Base-by-base conservation (phyloP, 2,329 filamentous ascomycete genomes). In the Diplodia seriata region DNA sequence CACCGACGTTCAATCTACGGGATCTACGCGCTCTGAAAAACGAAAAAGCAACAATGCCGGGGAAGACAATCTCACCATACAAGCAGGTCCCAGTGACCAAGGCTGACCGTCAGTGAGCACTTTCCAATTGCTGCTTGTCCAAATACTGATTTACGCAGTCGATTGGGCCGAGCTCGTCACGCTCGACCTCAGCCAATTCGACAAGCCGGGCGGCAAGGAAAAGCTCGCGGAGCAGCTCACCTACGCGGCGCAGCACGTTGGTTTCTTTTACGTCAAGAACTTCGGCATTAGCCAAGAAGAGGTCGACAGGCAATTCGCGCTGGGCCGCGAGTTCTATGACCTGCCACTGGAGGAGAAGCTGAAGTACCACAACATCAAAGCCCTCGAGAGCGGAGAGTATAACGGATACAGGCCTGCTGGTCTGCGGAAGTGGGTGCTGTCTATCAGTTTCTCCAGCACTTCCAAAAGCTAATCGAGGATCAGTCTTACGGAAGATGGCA, bases 241-340 rank as follows among this genome's bases (percentile, higher is more conserved):
- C 23, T 83, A 87, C 64, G 86, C 86, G 2, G 83, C 86, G 70
- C 74, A 80, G 66, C 75, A 81, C 71, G 76, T 81, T 70, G 85
- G 87, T 2, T 87, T 89, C 78, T 90, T 89, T 77, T 89, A 89
- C 69, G 84, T 89, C 23, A 85, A 84, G 68, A 88, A 77, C 76
- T 89, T 86, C 69, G 87, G 86, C 38, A 80, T 90, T n/a, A 79
- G 77, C 0, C 86, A 89, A 73, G 86, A 88, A 56, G 80, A 87
- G 73, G 82, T 90, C 1, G 84, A 89, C 70, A 79, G 81, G 6
- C 87, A 90, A 70, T 90, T 89, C 70, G 85, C 87, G 14, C 82
- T 90, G 2, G 87, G 84, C 1, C 85, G 86, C 68, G 80, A 85
- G 43, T 83, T 90, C 70, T 89, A 89, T 72, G 74, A 83, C 4